Conservation (phyloP, 192 early-diverging fungal species). For the Gorgonomyces haynaldii region DNA sequence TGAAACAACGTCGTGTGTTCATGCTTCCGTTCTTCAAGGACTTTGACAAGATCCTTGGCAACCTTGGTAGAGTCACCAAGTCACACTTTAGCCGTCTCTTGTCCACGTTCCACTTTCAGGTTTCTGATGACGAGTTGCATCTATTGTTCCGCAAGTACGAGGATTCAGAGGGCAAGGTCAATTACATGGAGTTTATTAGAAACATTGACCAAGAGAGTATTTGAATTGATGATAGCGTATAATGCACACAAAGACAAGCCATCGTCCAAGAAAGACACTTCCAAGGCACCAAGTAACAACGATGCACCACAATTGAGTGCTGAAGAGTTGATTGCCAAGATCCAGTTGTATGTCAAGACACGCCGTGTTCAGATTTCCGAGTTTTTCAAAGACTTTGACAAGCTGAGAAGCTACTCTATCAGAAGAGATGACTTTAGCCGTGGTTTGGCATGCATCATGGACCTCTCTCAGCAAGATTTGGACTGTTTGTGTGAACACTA, state of each 20-base stretch:
- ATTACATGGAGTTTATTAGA: slow-evolving; percentile 41
- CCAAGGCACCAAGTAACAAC: neutral
- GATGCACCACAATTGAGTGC: neutral
- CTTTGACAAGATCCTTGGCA: slow-evolving; percentile 33
- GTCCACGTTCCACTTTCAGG: slow-evolving; percentile 29
- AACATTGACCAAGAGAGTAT: slow-evolving; percentile 39
- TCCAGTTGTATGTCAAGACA: slow-evolving; percentile 20
- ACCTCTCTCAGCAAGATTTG: slow-evolving; percentile 21
- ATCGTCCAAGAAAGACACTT: neutral
- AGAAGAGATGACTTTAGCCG: slow-evolving; percentile 38
- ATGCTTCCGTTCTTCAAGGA: slow-evolving; percentile 40
- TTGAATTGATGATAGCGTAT: slow-evolving; percentile 1
- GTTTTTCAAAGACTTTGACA: slow-evolving; percentile 47
- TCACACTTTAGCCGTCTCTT: slow-evolving; percentile 43
- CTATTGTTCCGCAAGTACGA: slow-evolving; percentile 41
- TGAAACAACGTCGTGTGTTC: slow-evolving; percentile 29
- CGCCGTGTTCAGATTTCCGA: slow-evolving; percentile 40
- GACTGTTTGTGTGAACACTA: slow-evolving; percentile 29
- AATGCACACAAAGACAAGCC: neutral
- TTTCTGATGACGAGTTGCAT: slow-evolving; percentile 38
- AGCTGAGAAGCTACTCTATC: slow-evolving; percentile 36
- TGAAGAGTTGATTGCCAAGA: slow-evolving; percentile 13
- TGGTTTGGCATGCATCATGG: slow-evolving; percentile 29
- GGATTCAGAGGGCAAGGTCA: slow-evolving; percentile 24
- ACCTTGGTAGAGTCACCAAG: slow-evolving; percentile 32